Base-by-base conservation (phyloP, 2,329 filamentous ascomycete species). In the Thyridium curvatum region DNA sequence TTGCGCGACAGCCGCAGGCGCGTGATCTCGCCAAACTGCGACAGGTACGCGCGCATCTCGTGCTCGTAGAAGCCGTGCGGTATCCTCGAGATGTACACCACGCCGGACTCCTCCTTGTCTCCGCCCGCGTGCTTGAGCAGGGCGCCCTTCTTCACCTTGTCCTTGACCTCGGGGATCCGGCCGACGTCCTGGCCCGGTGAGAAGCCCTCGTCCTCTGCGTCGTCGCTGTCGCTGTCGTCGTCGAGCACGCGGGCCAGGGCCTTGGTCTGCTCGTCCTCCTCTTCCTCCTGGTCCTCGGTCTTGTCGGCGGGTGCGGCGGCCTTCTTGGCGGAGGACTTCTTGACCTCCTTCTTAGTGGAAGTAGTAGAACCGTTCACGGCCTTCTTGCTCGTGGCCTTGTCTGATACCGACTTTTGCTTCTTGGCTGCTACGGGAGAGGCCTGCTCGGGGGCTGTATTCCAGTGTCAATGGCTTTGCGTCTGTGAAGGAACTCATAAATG, bases 11-110 rank as follows among this genome's bases (percentile, higher is more conserved):
- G 74, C 46, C 91, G 82, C 41, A 96, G 73, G 40, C 66, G 80
- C 38, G 71, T 77, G 52, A 98, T 88, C 12, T 78, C 71, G 50
- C 93, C 93, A 51, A 98, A 98, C 62, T 98, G 93, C 39, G 81
- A 77, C 58, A 97, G 94, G 71, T 97, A 98, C 48, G 82, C 80
- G 52, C 79, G 81, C 84, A 98, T 94, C 66, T 97, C 85, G 54
- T 89, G 79, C 68, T 98, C 93, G 72, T 91, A 97, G 78, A 98
- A 98, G 66, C 93, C 86, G 47, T 64, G 59, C 43, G 53, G 57
- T 21, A 57, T 54, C 18, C 89, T 87, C 58, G 87, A 89, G 53
- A 98, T 74, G 65, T 95, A 97, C 55, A 97, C 74, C 31, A 93
- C 82, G 34, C 90, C 91, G 2, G 86, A 78, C 37, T 76, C 73